Conservation (phyloP, 2,329 filamentous ascomycete species). For the Orbilia oligospora region DNA sequence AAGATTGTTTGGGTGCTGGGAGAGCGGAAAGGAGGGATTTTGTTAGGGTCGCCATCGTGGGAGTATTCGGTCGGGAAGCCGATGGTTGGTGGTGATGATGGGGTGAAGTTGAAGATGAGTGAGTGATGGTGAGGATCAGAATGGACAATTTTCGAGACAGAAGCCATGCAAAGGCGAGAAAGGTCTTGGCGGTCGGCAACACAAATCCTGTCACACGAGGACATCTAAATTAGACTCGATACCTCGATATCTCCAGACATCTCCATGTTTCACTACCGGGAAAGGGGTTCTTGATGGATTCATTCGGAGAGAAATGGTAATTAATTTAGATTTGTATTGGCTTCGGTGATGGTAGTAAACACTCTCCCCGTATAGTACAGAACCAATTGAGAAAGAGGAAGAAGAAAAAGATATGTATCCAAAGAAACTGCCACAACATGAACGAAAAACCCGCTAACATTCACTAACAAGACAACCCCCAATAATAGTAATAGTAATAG, state of each 20-base stretch:
- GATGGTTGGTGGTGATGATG: constrained; percentile 23
- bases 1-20: constrained; percentile 62
- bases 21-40: constrained; percentile 63
- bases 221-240: neutral
- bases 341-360: neutral
- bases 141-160: constrained; percentile 35
- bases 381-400: neutral
- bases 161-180: neutral
- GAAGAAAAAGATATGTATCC: neutral
- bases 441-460: constrained; percentile 14
- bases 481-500: neutral
- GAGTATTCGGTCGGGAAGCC: neutral
- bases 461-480: constrained; percentile 8
- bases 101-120: constrained; percentile 4
- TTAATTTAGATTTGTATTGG: neutral
- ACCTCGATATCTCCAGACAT: neutral
- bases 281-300: neutral
- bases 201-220: constrained; percentile 17
- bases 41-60: constrained; percentile 63
- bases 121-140: neutral
- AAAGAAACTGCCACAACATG: neutral
- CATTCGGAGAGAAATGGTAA: neutral
- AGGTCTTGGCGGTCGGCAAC: constrained; percentile 44
- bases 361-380: constrained; percentile 8
- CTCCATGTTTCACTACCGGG: too few relatives aligned